Base-by-base conservation (phyloP, 108 stramenopile genomes). In the Chaetoceros tenuissimus region DNA sequence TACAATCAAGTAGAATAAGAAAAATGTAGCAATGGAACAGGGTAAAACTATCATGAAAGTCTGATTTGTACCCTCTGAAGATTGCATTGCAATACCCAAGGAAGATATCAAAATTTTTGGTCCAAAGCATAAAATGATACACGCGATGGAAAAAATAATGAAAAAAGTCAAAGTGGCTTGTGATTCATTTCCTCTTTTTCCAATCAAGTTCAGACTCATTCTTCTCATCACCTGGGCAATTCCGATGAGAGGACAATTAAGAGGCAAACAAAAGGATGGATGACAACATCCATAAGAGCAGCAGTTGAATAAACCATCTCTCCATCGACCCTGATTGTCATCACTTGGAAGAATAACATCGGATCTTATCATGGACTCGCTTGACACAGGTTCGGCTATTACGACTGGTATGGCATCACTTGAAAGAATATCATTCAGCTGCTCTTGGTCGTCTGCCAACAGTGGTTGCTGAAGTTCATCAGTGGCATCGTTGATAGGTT, bases 261-360 rank as follows among this genome's bases (percentile, higher is more conserved):
- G 50, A 25, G 81, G 77, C 68, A 82, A 87, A 64, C 77, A 79
- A 13, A 82, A 31, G 27, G 64, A 67, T 20, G 91, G 79, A 64
- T 92, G 91, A 59, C 67, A 81, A 43, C 64, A 28, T 53, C 91
- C 91, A 3, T 52, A 54, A 34, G 59, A 71, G 54, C 61, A 73
- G 20, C 75, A 77, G 48, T 82, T 85, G 49, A 63, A 85, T 13
- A 80, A 46, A 13, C 80, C 85, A 61, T 88, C 87, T 66, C 85
- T 88, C 91, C 91, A 92, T 28, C 28, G 57, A 3, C 86, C 86
- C 23, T n/a, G n/a, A n/a, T n/a, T n/a, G n/a, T n/a, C n/a, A n/a
- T n/a, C n/a, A n/a, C n/a, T n/a, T n/a, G n/a, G n/a, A n/a, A n/a
- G n/a, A n/a, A n/a, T n/a, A n/a, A n/a, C n/a, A n/a, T n/a, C n/a